Base-by-base conservation (phyloP, 2,329 filamentous ascomycete genomes). In the Diplodia sapinea region DNA sequence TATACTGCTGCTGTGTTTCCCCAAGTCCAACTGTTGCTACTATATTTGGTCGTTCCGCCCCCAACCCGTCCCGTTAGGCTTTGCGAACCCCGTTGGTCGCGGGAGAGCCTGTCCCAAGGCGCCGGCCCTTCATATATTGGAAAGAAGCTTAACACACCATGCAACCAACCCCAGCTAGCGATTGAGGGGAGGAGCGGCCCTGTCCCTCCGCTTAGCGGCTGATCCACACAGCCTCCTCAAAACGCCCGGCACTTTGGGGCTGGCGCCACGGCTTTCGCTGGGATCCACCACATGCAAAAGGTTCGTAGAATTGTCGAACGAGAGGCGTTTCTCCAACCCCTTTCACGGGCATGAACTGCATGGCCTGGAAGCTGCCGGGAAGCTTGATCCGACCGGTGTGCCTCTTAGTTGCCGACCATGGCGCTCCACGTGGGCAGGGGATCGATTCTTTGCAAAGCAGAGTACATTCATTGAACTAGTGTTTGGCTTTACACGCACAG, bases 401-500 rank as follows among this genome's bases (percentile, higher is more conserved):
- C 5, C 36, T 47, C 17, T n/a, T 3, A 12, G 20, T n/a, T 38
- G n/a, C 20, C 17, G 55, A 17, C 20, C n/a, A 29, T 57, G 55
- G 33, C 33, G 36, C n/a, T 57, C 55, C 55, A 33, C 12, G 36
- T 38, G 23, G 29, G 55, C 55, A 43, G 52, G 13, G n/a, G 20
- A 17, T 36, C 36, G 8, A 29, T 61, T 20, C 6, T 61, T 31
- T 31, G 36, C n/a, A 51, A 56, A 51, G 43, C 59, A 63, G 59
- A 63, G 29, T 63, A 52, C 59, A 63, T 63, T 52, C 29, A 63
- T 51, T 63, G 47, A 47, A 63, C 50, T 49, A 63, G 47, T 63
- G 59, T 63, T 63, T 51, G 51, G 47, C 59, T 62, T 51, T 51
- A 63, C 59, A 63, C 59, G 59, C 59, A 51, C 59, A 51, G 59